Percentiles rank a stretch among this genome's conserved stretches.
These are phyloP conservation scores for Cladosporium sp. DNA, from an alignment of 2,329 filamentous ascomycete genomes.

Conservation along the genomic window DNA sequence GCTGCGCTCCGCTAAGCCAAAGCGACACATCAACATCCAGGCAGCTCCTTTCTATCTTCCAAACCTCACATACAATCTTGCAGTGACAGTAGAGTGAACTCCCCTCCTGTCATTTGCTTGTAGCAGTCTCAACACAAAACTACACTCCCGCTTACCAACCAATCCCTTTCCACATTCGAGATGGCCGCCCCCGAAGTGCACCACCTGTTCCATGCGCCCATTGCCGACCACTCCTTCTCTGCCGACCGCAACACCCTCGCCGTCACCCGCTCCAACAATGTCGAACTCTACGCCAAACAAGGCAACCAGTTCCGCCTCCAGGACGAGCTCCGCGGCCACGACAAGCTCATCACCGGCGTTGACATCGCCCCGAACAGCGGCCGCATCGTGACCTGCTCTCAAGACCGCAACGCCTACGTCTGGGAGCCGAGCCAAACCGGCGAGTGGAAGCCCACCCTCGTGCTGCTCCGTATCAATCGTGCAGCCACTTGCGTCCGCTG, in stretches of 20 bases:
- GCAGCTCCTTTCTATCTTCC: not conserved
- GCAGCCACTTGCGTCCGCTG: conserved; percentile 96
- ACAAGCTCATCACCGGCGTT: conserved; percentile 93
- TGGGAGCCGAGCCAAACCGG: conserved; percentile 87
- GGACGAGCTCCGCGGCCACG: conserved; percentile 92
- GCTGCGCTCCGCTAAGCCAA: no score
- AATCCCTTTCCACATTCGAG: conserved; percentile 22
- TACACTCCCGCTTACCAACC: not conserved
- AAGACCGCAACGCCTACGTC: conserved; percentile 96
- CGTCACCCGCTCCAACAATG: conserved; percentile 81
- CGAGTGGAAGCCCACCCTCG: conserved; percentile 95
- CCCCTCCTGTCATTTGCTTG: conserved; percentile 62
- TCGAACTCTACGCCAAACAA: conserved; percentile 77
- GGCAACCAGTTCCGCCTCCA: conserved; percentile 76
- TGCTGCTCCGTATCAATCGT: conserved; percentile 93
- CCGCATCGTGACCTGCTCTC: conserved; percentile 94
- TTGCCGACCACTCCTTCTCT: conserved; percentile 97
- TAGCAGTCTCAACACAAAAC: not conserved
- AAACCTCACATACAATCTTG: not conserved
- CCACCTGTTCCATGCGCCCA: conserved; percentile 93
- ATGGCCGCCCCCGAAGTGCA: conserved; percentile 91
- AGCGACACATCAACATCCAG: conserved; percentile 1
- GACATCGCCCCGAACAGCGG: conserved; percentile 89
- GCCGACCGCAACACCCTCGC: conserved; percentile 83
- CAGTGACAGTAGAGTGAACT: conserved; percentile 84